phyloP scores from a whole-genome alignment of 148 eudicot species.

The Heliosperma pusillum region DNA sequence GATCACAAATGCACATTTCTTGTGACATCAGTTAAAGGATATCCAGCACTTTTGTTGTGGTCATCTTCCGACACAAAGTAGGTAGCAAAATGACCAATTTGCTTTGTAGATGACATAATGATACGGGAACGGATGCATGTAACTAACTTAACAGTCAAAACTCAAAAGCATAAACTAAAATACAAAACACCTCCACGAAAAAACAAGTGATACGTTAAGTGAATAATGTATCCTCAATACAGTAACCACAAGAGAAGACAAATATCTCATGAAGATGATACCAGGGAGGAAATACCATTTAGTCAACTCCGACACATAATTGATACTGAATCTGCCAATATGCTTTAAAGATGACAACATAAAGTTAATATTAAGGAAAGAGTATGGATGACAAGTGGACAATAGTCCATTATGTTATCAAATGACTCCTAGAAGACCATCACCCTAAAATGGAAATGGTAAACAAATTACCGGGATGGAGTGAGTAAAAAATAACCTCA shows the following conservation, averaged over 20 bases:
- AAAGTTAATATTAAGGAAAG: too few relatives aligned
- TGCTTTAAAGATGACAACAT: slow-evolving; percentile 55
- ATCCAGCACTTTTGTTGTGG: slow-evolving; percentile 14
- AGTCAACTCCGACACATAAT: slow-evolving; percentile 62
- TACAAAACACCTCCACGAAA: too few relatives aligned
- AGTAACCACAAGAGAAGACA: slow-evolving; percentile 24
- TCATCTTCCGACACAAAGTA: slow-evolving; percentile 31
- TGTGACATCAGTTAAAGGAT: slow-evolving; percentile 9
- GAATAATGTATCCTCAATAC: slow-evolving; percentile 27
- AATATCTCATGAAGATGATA: slow-evolving; percentile 23
- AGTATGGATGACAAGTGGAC: too few relatives aligned
- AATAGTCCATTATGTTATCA: too few relatives aligned
- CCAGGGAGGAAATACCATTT: slow-evolving; percentile 22
- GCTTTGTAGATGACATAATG: slow-evolving; percentile 26
- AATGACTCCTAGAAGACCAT: too few relatives aligned
- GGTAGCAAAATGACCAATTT: slow-evolving; percentile 19
- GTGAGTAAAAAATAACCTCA: too few relatives aligned
- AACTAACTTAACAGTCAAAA: not conserved
- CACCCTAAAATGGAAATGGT: too few relatives aligned
- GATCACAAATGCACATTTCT: slow-evolving; percentile 14
- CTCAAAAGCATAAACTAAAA: not conserved
- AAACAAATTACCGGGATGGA: too few relatives aligned
- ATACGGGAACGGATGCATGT: not conserved
- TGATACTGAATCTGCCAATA: slow-evolving; percentile 33
- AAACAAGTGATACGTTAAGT: not conserved